Evolutionary conservation across 148 eudicot genomes (phyloP).

Genomic region (Vaccinium macrocarpon): DNA sequence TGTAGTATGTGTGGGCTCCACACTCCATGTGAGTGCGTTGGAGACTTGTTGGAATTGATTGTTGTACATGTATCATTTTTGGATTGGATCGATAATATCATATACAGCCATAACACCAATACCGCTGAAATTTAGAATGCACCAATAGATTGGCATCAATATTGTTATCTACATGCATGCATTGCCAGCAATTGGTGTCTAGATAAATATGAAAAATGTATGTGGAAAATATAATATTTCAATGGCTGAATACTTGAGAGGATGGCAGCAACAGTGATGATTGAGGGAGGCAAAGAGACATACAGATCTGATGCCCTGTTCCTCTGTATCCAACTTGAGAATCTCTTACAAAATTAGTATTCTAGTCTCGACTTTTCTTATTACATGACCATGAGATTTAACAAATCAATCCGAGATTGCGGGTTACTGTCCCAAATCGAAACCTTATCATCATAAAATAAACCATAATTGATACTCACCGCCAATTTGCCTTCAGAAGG

Average conservation of each 20-base stretch:
- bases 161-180: neutral
- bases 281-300: constrained; percentile 12
- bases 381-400: constrained; percentile 6
- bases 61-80: too few relatives aligned
- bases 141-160: neutral
- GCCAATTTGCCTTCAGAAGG: neutral
- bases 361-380: constrained; percentile 8
- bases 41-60: too few relatives aligned
- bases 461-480: neutral
- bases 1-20: too few relatives aligned
- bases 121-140: neutral
- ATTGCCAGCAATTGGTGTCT: constrained; percentile 15
- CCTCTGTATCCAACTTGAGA: constrained; percentile 2
- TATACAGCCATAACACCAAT: neutral
- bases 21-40: too few relatives aligned
- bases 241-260: neutral
- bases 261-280: constrained; percentile 7
- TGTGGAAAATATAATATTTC: neutral
- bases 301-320: constrained; percentile 1
- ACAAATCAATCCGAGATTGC: neutral
- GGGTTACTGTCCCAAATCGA: constrained; percentile 6
- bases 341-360: neutral
- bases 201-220: neutral
- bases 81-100: neutral
- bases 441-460: neutral